Evolutionary conservation across 1,139 yeast species (phyloP).

Genomic region (Hansenula lynferdii): DNA sequence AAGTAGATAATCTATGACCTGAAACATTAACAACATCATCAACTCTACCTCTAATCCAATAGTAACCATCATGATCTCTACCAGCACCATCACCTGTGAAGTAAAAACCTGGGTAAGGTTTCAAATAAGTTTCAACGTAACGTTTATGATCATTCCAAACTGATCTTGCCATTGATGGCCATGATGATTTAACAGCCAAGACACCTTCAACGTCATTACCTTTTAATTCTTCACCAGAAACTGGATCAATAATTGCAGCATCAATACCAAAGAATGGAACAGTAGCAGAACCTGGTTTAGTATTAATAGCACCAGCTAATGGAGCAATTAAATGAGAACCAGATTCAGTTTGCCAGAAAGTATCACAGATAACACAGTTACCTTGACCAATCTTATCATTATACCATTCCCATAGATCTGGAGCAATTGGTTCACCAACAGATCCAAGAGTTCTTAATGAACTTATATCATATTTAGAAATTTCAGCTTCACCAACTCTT

Average conservation of each 20-base stretch:
- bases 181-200: constrained; percentile 77
- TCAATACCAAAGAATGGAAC: constrained; percentile 95
- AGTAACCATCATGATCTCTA: constrained; percentile 93
- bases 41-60: constrained; percentile 98
- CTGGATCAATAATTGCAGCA: constrained; percentile 89
- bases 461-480: constrained; percentile 81
- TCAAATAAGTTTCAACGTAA: constrained; percentile 88
- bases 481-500: constrained; percentile 86
- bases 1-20: constrained; percentile 95
- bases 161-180: constrained; percentile 99
- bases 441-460: constrained; percentile 94
- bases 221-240: constrained; percentile 70
- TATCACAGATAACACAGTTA: constrained; percentile 83
- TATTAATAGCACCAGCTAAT: constrained; percentile 89
- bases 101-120: constrained; percentile 94
- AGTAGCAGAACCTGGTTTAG: constrained; percentile 97
- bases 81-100: constrained; percentile 99
- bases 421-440: constrained; percentile 98
- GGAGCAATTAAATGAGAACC: constrained; percentile 97
- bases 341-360: constrained; percentile 99
- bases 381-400: constrained; percentile 86
- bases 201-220: constrained; percentile 98
- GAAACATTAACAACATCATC: constrained; percentile 98
- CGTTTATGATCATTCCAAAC: constrained; percentile 90
- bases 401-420: constrained; percentile 99